Conservation (phyloP, 2,329 filamentous ascomycete species). For the Penicillium sp. region DNA sequence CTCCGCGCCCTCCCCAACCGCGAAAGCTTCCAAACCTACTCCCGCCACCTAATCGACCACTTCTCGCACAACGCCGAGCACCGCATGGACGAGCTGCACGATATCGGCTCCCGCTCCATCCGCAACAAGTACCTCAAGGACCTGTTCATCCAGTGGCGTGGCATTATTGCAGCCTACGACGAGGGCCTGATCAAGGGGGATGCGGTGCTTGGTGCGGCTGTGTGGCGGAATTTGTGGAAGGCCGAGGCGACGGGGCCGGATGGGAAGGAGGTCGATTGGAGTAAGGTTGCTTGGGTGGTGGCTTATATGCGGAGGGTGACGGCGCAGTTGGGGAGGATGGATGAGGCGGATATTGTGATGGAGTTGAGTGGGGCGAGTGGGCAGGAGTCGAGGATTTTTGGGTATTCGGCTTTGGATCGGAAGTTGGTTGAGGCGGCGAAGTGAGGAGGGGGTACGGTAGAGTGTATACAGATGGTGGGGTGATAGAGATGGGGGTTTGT, state of each 20-base stretch:
- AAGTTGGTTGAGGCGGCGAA: constrained; percentile 39
- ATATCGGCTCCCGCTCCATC: constrained; percentile 55
- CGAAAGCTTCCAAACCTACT: constrained; percentile 72
- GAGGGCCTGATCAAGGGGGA: constrained; percentile 51
- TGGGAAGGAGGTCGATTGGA: constrained; percentile 59
- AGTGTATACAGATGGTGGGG: neutral
- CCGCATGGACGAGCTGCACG: constrained; percentile 62
- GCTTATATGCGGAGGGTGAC: constrained; percentile 64
- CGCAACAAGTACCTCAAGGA: constrained; percentile 74
- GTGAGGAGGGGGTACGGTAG: constrained; percentile 9
- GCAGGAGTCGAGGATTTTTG: constrained; percentile 39
- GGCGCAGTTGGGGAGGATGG: constrained; percentile 54
- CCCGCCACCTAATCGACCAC: constrained; percentile 89
- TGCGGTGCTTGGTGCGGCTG: constrained; percentile 60
- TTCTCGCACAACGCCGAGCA: constrained; percentile 71
- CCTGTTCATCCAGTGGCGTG: constrained; percentile 90
- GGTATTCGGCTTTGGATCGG: constrained; percentile 39
- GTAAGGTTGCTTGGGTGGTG: constrained; percentile 62
- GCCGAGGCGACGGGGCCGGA: constrained; percentile 54
- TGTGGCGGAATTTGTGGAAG: constrained; percentile 95
- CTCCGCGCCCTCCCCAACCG: constrained; percentile 72
- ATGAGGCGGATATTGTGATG: constrained; percentile 59
- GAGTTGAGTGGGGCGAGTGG: constrained; percentile 44
- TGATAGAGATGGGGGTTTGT: neutral
- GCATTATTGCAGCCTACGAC: constrained; percentile 69